Evolutionary conservation across 2,329 filamentous ascomycete species (phyloP).

Genomic region (Clarireedia paspali): DNA sequence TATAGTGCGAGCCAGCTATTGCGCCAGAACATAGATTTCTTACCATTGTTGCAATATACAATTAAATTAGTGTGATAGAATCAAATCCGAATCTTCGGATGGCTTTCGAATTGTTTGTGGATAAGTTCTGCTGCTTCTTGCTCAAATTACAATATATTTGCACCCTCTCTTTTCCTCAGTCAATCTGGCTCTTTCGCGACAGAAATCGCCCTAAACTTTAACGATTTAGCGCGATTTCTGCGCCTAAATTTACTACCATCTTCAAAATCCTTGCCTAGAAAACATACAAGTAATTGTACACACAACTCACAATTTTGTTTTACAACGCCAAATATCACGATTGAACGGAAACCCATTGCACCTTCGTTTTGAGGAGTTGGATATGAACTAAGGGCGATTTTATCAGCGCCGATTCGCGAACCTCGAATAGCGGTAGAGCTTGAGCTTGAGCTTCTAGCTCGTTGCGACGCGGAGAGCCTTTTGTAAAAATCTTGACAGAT

Average conservation of each 20-base stretch:
- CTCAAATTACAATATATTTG: background rate
- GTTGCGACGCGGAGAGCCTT: background rate
- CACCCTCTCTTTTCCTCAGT: background rate
- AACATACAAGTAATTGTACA: background rate
- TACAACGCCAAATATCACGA: background rate
- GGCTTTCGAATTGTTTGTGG: background rate
- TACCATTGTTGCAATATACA: slow-evolving; percentile 29
- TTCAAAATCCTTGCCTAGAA: background rate
- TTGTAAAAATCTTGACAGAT: background rate
- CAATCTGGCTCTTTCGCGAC: slow-evolving; percentile 8
- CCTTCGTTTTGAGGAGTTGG: background rate
- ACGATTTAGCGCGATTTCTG: slow-evolving; percentile 8
- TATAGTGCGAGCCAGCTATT: background rate
- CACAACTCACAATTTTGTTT: background rate
- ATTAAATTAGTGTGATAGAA: slow-evolving; percentile 24
- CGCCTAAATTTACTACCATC: background rate
- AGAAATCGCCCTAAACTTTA: slow-evolving; percentile 9
- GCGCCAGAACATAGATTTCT: background rate
- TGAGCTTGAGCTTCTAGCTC: background rate
- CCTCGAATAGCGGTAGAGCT: background rate
- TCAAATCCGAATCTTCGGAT: slow-evolving; percentile 7
- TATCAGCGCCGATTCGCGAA: background rate
- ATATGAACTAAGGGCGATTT: background rate
- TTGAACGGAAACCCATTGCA: background rate
- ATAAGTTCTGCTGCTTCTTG: background rate